Base-by-base conservation (phyloP, 2,329 filamentous ascomycete genomes). In the Colletotrichum simmondsii region DNA sequence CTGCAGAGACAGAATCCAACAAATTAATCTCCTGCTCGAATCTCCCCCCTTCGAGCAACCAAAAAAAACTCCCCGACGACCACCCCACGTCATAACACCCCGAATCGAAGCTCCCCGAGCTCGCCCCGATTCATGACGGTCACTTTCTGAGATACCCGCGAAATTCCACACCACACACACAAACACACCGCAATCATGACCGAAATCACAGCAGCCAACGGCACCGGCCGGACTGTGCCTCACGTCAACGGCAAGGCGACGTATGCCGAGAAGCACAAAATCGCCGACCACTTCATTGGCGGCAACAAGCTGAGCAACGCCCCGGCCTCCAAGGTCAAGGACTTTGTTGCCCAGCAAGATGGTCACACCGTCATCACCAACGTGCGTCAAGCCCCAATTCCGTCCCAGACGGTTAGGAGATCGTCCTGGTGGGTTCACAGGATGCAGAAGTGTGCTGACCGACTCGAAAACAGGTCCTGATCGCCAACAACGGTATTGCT, bases 401-500 rank as follows among this genome's bases (percentile, higher is more conserved):
- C 37, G 19, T 16, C 6, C 16, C 16, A 42, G 8, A 7, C 6
- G 14, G 28, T 6, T 26, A 16, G 22, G 46, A 12, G 19, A 28
- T 19, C n/a, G 10, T n/a, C 32, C 14, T 26, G 30, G 22, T 30
- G 22, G n/a, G 16, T 66, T 24, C 19, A 7, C 16, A 61, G 30
- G 53, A 56, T 22, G 7, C 16, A 63, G 26, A 56, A 56, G 52
- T 26, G 69, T 57, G 62, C 73, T 75, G 62, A 74, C 61, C 24
- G 26, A 32, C 3, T 4, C 5, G 19, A 5, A 28, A 37, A 24
- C 80, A 98, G 96, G 95, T 98, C 67, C 90, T 99, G 76, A 99
- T 99, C 85, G 97, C 97, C 83, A 99, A 99, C 89, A 99, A 99
- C 87, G 97, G 97, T 90, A 99, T 99, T 84, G 97, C 97, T 64